Conservation (phyloP, 148 eudicot species). For the Fagopyrum tataricum region DNA sequence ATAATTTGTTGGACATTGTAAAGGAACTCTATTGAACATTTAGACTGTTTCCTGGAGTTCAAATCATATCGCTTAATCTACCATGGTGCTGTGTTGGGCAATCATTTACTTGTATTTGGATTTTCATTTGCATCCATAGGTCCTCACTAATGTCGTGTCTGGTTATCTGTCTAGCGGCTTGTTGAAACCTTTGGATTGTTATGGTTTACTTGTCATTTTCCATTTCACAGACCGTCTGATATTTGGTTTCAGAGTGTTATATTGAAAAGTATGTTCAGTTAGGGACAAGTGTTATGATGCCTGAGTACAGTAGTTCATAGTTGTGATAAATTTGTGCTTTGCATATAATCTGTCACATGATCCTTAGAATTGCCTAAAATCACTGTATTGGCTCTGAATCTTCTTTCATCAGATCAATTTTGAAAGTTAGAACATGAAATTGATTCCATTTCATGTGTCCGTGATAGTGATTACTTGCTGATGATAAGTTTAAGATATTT, state of each 20-base stretch:
- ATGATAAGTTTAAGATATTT: not conserved
- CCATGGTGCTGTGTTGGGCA: not conserved
- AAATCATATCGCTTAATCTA: not conserved
- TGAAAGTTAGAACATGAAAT: not conserved
- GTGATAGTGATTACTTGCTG: not conserved
- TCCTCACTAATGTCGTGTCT: not conserved
- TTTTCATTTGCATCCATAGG: conserved; percentile 1
- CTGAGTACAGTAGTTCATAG: not conserved
- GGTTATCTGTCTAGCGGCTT: not conserved
- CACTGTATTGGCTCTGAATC: not conserved
- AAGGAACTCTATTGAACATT: not conserved
- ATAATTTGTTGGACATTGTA: not conserved
- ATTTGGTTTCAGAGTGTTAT: not conserved
- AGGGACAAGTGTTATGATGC: not conserved
- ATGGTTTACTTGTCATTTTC: not conserved
- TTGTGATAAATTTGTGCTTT: not conserved
- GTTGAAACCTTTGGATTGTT: not conserved
- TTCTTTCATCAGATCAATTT: not conserved
- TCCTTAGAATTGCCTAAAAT: not conserved
- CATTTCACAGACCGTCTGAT: not conserved
- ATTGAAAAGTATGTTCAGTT: not conserved
- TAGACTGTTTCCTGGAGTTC: not conserved
- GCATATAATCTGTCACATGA: not conserved
- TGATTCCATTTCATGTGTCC: not conserved
- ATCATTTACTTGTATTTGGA: not conserved